phyloP scores from a whole-genome alignment of 2,329 filamentous ascomycete genomes.

The Neopestalotiopsis rosae region DNA sequence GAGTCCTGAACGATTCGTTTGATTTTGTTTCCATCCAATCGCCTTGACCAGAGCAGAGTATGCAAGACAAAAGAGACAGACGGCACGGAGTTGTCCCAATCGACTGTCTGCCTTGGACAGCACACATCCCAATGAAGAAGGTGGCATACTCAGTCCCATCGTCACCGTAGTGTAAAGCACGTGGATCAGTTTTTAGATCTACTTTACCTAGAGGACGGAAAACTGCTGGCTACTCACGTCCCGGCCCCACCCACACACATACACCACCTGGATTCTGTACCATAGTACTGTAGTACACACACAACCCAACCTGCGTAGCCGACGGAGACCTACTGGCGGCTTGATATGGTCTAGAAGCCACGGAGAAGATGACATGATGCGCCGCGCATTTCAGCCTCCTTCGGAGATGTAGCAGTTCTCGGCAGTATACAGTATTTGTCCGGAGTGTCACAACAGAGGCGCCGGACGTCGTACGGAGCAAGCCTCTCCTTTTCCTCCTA shows the following conservation, averaged over 20 bases:
- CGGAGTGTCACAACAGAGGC: background rate
- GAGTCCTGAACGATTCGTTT: background rate
- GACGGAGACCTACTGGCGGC: constrained; percentile 5
- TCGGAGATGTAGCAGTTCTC: background rate
- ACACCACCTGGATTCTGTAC: background rate
- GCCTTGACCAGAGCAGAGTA: background rate
- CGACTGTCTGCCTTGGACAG: background rate
- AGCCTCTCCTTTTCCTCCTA: background rate
- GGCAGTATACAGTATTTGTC: background rate
- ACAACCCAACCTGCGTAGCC: background rate
- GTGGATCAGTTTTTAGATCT: background rate
- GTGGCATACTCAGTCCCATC: constrained; percentile 4
- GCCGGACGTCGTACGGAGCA: background rate
- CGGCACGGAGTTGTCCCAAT: background rate
- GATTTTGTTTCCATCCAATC: background rate
- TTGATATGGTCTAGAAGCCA: background rate
- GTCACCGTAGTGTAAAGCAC: constrained; percentile 4
- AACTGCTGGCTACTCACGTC: background rate
- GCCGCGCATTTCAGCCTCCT: background rate
- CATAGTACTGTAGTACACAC: background rate
- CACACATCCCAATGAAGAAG: constrained; percentile 4
- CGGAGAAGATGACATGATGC: background rate
- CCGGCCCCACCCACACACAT: constrained; percentile 1
- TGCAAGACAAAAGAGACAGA: background rate
- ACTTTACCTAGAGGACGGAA: background rate